phyloP scores from a whole-genome alignment of 768 basidiomycete species.

The Suillus tomentosus region DNA sequence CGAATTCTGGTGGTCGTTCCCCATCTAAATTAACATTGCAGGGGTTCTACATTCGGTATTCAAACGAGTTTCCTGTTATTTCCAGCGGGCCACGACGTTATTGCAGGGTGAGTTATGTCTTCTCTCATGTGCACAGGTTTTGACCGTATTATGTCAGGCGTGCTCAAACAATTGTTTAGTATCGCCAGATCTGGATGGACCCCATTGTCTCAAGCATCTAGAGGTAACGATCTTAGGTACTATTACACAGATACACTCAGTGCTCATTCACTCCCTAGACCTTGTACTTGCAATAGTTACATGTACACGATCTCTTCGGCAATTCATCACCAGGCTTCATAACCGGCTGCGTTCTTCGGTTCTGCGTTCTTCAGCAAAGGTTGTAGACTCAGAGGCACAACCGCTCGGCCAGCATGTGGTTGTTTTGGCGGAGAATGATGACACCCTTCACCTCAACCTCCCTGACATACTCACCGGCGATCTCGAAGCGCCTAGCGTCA shows the following conservation, averaged over 20 bases:
- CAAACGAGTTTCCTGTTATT: not conserved
- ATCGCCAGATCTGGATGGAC: no score
- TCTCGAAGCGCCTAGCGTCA: slow-evolving; percentile 9
- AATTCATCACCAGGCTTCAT: no score
- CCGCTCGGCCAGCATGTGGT: not conserved
- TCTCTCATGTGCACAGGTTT: no score
- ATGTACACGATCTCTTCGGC: no score
- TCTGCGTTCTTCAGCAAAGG: not conserved
- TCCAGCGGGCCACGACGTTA: not conserved
- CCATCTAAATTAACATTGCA: not conserved
- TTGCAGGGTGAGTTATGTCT: not conserved
- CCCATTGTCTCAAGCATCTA: no score
- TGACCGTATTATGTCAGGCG: no score
- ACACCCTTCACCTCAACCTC: not conserved
- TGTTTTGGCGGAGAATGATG: not conserved
- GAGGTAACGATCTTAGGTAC: no score
- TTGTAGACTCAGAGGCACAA: not conserved
- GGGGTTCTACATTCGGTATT: not conserved
- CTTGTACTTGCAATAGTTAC: no score
- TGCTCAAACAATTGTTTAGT: no score
- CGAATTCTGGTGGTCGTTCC: not conserved
- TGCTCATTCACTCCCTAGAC: no score
- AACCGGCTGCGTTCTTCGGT: no score
- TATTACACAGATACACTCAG: no score
- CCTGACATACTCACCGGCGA: not conserved